Conservation (phyloP, 768 basidiomycete species). For the Calocera cornea region DNA sequence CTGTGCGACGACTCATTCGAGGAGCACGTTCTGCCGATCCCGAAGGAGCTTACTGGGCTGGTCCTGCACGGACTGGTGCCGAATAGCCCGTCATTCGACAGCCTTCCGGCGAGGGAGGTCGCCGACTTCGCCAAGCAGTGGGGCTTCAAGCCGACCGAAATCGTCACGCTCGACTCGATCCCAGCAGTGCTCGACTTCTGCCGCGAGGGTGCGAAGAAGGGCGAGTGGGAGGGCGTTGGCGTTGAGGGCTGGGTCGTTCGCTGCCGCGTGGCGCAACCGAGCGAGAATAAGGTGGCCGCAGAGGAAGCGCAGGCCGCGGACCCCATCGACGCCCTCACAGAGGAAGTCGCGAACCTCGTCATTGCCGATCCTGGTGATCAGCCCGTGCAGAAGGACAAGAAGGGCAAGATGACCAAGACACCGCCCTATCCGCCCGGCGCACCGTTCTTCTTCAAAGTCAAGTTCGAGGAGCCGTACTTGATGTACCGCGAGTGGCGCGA, state of each 20-base stretch:
- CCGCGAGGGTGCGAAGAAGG: conserved; percentile 45
- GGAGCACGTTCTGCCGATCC: conserved; percentile 83
- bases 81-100: conserved; percentile 51
- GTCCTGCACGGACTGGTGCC: conserved; percentile 87
- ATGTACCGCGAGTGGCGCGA: conserved; percentile 98
- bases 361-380: background rate
- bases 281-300: conserved; percentile 21
- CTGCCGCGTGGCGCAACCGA: conserved; percentile 43
- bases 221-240: conserved; percentile 68
- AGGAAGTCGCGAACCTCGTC: background rate
- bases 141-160: conserved; percentile 77
- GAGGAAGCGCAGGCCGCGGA: conserved; percentile 19
- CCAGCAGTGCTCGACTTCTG: conserved; percentile 62
- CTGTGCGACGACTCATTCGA: conserved; percentile 96
- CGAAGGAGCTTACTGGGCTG: conserved; percentile 70
- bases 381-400: conserved; percentile 1
- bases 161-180: conserved; percentile 43
- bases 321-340: background rate
- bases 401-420: conserved; percentile 14
- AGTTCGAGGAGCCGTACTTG: conserved; percentile 97
- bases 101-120: conserved; percentile 51
- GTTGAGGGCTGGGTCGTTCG: conserved; percentile 94
- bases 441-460: conserved; percentile 97
- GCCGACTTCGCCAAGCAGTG: conserved; percentile 74
- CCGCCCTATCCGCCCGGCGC: conserved; percentile 63